Evolutionary conservation across 2,329 filamentous ascomycete species (phyloP).

Genomic region (Trichoderma lentiforme): DNA sequence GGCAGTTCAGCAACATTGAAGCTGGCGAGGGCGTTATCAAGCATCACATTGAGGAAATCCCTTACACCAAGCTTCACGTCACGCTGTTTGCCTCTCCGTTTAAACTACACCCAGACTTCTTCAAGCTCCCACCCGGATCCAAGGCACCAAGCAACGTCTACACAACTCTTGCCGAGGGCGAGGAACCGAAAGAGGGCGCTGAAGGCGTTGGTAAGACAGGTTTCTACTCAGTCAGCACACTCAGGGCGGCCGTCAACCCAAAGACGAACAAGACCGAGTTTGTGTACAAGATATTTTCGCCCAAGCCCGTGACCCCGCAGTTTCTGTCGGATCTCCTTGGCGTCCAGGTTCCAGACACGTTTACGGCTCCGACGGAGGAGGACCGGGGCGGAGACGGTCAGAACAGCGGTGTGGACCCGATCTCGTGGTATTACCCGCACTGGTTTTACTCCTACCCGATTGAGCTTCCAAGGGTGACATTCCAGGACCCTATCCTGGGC

Average conservation of each 20-base stretch:
- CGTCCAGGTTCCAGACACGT: conserved; percentile 42
- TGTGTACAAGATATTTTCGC: conserved; percentile 65
- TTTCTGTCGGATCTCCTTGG: conserved; percentile 55
- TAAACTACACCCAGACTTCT: conserved; percentile 67
- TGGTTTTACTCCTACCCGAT: conserved; percentile 84
- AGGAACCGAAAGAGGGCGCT: conserved; percentile 47
- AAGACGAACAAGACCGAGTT: conserved; percentile 51
- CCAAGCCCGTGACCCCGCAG: conserved; percentile 47
- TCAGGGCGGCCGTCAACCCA: conserved; percentile 63
- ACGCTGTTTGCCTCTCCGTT: conserved; percentile 81
- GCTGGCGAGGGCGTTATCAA: conserved; percentile 65
- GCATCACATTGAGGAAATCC: conserved; percentile 67
- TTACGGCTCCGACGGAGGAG: conserved; percentile 25
- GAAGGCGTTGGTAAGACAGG: conserved; percentile 67
- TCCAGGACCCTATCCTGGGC: conserved; percentile 73
- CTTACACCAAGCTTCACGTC: conserved; percentile 83
- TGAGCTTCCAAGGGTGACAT: conserved; percentile 78
- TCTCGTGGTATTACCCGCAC: conserved; percentile 76
- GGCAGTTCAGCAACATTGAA: conserved; percentile 73
- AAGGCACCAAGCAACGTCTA: conserved; percentile 71
- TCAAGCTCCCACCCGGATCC: conserved; percentile 59
- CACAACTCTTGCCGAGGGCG: conserved; percentile 69
- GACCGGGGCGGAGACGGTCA: conserved; percentile 24
- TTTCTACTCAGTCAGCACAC: conserved; percentile 83
- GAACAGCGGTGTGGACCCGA: conserved; percentile 40